Percentiles rank a stretch among this genome's conserved stretches.
phyloP scores from a whole-genome alignment of 257 asterid genomes.

The Solanum tacnaense region DNA sequence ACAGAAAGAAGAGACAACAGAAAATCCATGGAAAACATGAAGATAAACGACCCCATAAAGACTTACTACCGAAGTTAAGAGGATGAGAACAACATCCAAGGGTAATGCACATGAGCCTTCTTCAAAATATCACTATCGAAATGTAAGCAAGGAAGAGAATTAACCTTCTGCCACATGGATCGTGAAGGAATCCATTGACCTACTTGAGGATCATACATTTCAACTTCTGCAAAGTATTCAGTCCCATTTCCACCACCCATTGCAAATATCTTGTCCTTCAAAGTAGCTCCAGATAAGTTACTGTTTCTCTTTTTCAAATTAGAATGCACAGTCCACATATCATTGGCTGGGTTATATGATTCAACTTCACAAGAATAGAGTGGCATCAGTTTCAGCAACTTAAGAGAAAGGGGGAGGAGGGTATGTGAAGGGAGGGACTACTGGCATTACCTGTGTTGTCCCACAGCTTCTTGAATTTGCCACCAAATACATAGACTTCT shows the following conservation, averaged over 20 bases:
- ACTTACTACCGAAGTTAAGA: background rate
- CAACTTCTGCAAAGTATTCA: conserved; percentile 55
- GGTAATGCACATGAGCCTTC: background rate
- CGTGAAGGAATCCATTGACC: conserved; percentile 75
- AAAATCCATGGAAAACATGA: background rate
- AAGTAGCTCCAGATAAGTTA: conserved; percentile 58
- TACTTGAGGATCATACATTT: conserved; percentile 59
- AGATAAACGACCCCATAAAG: background rate
- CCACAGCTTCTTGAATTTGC: conserved; percentile 46
- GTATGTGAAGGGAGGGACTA: background rate
- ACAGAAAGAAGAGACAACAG: background rate
- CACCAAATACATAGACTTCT: conserved; percentile 70
- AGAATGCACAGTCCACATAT: conserved; percentile 54
- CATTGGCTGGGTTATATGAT: conserved; percentile 44
- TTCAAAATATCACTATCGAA: background rate
- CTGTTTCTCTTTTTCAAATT: conserved; percentile 47
- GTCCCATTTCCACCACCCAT: conserved; percentile 73
- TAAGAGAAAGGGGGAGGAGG: background rate
- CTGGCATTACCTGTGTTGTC: conserved; percentile 45
- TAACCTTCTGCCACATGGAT: conserved; percentile 79
- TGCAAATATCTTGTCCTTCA: conserved; percentile 45
- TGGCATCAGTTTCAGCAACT: background rate
- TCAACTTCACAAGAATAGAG: conserved; percentile 48
- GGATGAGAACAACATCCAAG: background rate
- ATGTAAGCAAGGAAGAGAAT: background rate